Evolutionary conservation across 106 monocot species (phyloP), one percentile per base, ranked within the genome.

Genomic region (Allium sativum): DNA sequence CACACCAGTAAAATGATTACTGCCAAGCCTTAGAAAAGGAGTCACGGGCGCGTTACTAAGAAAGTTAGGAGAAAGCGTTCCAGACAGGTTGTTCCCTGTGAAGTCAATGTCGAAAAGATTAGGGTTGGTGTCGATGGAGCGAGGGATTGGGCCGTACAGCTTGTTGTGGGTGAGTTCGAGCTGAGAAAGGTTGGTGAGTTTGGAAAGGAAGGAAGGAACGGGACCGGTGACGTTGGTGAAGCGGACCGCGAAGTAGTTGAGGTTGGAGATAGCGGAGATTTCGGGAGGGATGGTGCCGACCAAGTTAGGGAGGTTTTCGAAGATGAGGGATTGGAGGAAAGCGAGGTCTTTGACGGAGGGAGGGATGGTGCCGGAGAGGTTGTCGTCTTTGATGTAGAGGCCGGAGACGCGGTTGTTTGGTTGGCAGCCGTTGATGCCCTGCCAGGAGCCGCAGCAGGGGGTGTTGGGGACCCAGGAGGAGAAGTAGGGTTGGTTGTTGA

Each of bases 401-500:
- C 70, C 68, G 51, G 62, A 54, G 51, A 86, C 86, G 17, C 78
- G 78, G 63, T 65, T 72, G 72, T 44, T 7, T 42, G 7, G 7
- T 43, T 55, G 42, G 67, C 74, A 70, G 70, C 86, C 81, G 15
- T 66, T 44, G 44, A 86, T 61, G 76, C 54, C 57, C 18, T 42
- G 62, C 86, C 86, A 82, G 56, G 31, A 31, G 31, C 62, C 52
- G 73, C 86, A 86, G 81, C 82, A 82, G 57, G 18, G 48, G 53
- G 72, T 44, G 68, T 40, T 18, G 7, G 31, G 17, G 52, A 52
- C 57, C 86, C 86, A 86, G 12, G 78, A 58, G 19, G 78, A 69
- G 67, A 86, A 75, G 61, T 56, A 47, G 57, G 46, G 56, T 9
- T 67, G 70, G 66, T 68, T 45, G 69, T 63, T 58, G 55, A 78